Base-by-base conservation (phyloP, 75 land plant genomes). In the Chamaecyparis obtusa region DNA sequence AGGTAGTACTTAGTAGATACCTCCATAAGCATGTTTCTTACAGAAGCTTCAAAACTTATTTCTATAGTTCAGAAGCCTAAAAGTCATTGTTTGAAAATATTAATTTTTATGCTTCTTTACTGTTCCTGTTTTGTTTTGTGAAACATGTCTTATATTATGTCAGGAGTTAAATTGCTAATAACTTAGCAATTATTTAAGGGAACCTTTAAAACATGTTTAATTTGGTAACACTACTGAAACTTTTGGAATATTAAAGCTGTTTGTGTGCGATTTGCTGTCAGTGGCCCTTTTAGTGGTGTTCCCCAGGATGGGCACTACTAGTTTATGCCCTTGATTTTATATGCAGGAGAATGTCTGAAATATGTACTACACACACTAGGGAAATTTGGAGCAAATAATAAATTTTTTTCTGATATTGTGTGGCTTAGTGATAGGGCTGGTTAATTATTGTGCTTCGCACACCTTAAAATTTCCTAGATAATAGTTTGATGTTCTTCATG, bases 1-100 rank as follows among this genome's bases (percentile, higher is more conserved):
- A 84, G 84, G 91, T 72, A 39, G 41, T 39, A 39, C 41, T 39
- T 39, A 83, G 92, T 93, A 87, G 88, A 89, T 14, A 0, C 51
- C 15, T 81, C 44, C 9, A 3, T 81, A 44, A 81, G 51, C 14
- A 3, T 8, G 27, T 10, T 81, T 46, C 6, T 44, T 11, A 32
- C 13, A n/a, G 33, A 27, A 11, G 1, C 11, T 78, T 78, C 44
- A 6, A 8, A 39, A 78, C 5, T 46, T 27, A 46, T 81, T 43
- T 41, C 13, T 81, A 0, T 44, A 43, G 30, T 81, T 44, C 49
- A 81, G 83, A 81, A 81, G 9, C 83, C 11, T 11, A 46, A 27
- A 9, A 81, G 16, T n/a, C 33, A 81, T 81, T 0, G 27, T 11
- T 37, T 81, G 33, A 11, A 51, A n/a, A 44, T 43, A 44, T 43